Conservation (phyloP, 768 basidiomycete genomes). For the Leccinum rimulosum region DNA sequence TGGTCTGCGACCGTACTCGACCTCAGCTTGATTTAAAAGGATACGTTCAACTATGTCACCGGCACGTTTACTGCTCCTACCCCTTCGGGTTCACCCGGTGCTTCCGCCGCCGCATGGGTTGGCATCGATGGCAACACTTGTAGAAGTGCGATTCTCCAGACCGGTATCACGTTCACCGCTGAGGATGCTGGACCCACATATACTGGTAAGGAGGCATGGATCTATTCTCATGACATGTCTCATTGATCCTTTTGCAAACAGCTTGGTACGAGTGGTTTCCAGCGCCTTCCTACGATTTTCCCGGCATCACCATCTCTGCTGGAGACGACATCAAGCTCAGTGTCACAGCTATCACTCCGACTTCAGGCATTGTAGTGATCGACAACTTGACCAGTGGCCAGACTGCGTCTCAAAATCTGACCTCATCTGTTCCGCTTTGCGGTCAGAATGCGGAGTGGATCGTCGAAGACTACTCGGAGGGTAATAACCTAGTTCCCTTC, state of each 20-base stretch:
- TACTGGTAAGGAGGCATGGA: neutral
- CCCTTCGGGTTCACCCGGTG: neutral
- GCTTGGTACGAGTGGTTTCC: conserved; percentile 19
- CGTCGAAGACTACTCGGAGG: neutral
- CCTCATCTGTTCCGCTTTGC: neutral
- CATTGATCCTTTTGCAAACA: neutral
- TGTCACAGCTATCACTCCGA: neutral
- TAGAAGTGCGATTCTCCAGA: conserved; percentile 2
- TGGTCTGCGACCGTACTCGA: neutral
- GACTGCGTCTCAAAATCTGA: neutral
- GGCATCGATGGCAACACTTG: conserved; percentile 13
- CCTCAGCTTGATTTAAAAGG: conserved; percentile 5
- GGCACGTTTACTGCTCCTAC: conserved; percentile 10
- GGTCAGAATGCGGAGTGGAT: conserved; percentile 14
- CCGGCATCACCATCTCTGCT: conserved; percentile 1
- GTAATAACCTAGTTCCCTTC: neutral
- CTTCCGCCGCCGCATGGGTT: conserved; percentile 8
- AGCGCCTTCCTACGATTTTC: neutral
- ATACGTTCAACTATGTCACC: conserved; percentile 7
- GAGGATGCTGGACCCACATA: neutral
- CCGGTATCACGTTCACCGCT: conserved; percentile 1
- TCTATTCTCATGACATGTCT: neutral
- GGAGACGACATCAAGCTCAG: conserved; percentile 10
- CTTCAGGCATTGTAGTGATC: neutral
- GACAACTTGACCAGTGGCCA: conserved; percentile 4